phyloP scores from a whole-genome alignment of 306 rosid species.

The Arachis hypogaea region DNA sequence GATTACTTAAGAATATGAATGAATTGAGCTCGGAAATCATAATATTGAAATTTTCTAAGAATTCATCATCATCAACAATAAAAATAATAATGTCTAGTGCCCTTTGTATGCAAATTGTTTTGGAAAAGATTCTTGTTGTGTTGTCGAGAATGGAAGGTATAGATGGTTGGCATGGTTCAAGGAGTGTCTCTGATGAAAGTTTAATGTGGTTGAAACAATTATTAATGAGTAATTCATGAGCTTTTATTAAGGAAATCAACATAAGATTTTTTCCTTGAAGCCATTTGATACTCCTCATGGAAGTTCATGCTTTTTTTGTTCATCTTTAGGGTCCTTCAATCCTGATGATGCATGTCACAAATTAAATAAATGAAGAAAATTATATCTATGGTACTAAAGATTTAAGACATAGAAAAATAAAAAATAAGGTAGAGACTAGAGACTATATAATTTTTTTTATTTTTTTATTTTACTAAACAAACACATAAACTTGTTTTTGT shows the following conservation, averaged over 20 bases:
- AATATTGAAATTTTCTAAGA: constrained; percentile 13
- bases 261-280: constrained; percentile 61
- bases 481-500: too few relatives aligned
- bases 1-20: constrained; percentile 41
- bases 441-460: too few relatives aligned
- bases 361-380: too few relatives aligned
- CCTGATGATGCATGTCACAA: constrained; percentile 19
- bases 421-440: too few relatives aligned
- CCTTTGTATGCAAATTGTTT: constrained; percentile 32
- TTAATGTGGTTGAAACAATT: constrained; percentile 22
- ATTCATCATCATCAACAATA: constrained; percentile 7
- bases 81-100: constrained; percentile 38
- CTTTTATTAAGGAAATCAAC: constrained; percentile 54
- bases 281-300: constrained; percentile 54
- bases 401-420: too few relatives aligned
- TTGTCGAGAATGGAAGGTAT: constrained; percentile 46
- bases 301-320: constrained; percentile 44
- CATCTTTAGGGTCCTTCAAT: constrained; percentile 38
- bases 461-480: too few relatives aligned
- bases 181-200: constrained; percentile 46
- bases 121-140: constrained; percentile 35
- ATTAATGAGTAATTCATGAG: constrained; percentile 40
- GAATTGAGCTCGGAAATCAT: constrained; percentile 39
- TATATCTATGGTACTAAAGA: too few relatives aligned
- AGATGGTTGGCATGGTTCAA: constrained; percentile 62